These are phyloP conservation scores for Trichophyton schoenleinii DNA, from an alignment of 2,329 filamentous ascomycete genomes.

Conservation along the genomic window DNA sequence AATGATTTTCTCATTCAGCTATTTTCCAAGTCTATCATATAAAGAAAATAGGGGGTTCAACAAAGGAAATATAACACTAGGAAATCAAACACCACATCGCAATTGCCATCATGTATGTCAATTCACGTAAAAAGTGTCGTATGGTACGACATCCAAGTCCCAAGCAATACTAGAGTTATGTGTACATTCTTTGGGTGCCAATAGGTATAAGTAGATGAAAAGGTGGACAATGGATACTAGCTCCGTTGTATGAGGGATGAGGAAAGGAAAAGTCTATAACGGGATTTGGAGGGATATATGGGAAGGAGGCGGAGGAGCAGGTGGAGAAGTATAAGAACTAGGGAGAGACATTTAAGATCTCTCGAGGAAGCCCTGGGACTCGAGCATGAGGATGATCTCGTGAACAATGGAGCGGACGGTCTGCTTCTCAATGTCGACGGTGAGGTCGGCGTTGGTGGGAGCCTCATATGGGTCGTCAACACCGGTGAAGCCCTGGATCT, in stretches of 20 bases:
- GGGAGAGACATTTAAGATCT: slow-evolving; percentile 32
- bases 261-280: background rate
- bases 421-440: slow-evolving; percentile 74
- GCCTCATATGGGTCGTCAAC: slow-evolving; percentile 94
- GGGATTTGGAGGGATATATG: background rate
- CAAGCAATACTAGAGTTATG: background rate
- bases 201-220: background rate
- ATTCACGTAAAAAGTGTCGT: background rate
- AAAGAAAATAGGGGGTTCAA: background rate
- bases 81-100: slow-evolving; percentile 1
- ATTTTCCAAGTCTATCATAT: background rate
- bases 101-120: slow-evolving; percentile 1
- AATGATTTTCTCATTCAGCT: background rate
- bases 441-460: slow-evolving; percentile 67
- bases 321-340: background rate
- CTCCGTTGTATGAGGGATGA: background rate
- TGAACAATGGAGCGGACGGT: slow-evolving; percentile 87
- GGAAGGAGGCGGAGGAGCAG: background rate
- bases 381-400: slow-evolving; percentile 86
- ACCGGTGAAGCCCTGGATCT: slow-evolving; percentile 97
- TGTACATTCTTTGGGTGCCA: background rate
- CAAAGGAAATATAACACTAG: background rate
- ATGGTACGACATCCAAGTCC: background rate
- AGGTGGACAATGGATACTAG: background rate
- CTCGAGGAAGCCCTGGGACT: slow-evolving; percentile 79